Evolutionary conservation across 1,284 basidiomycete species (phyloP), one percentile per base, ranked within the genome.

Genomic region (Chondrostereum purpureum): DNA sequence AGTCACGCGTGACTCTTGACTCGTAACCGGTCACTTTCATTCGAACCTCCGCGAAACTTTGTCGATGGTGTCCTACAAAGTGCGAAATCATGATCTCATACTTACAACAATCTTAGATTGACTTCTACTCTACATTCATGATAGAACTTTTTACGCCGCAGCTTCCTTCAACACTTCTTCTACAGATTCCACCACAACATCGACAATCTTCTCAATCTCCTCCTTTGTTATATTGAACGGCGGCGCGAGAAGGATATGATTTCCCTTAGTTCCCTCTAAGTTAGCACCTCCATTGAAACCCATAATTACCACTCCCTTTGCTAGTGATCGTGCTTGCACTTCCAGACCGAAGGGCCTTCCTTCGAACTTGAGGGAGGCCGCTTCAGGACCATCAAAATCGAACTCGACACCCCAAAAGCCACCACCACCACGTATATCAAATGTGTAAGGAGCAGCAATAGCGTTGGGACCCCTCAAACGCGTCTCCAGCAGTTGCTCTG

Each of bases 401-500:
- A 91, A 89, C 60, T 93, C 90, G 48, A 92, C 66, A 11, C 71
- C 85, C 80, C 83, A 90, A 69, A 92, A 90, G 21, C 80, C 75
- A 10, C 90, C 90, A 18, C 78, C 78, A 14, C 91, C 88, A 37
- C 88, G 77, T 47, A 88, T 75, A 60, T 90, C 81, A 58, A 83
- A 87, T 3, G 75, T 72, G 57, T 75, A 85, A 2, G 83, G 82
- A 24, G 75, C 74, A 17, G 82, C 75, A 33, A 69, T 57, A 16
- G 76, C 66, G 53, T 75, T 77, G 10, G 78, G 73, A 1, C 72
- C 69, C 46, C 64, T 62, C 22, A 91, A 66, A 22, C 75, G 71
- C 49, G 71, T 63, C 24, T 63, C 58, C 24, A 91, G 70, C n/a
- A 82, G 71, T 43, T 65, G 57, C 47, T 61, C 70, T 74, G 48